Base-by-base conservation (phyloP, 129 eudicot genomes). In the Flaveria bidentis region DNA sequence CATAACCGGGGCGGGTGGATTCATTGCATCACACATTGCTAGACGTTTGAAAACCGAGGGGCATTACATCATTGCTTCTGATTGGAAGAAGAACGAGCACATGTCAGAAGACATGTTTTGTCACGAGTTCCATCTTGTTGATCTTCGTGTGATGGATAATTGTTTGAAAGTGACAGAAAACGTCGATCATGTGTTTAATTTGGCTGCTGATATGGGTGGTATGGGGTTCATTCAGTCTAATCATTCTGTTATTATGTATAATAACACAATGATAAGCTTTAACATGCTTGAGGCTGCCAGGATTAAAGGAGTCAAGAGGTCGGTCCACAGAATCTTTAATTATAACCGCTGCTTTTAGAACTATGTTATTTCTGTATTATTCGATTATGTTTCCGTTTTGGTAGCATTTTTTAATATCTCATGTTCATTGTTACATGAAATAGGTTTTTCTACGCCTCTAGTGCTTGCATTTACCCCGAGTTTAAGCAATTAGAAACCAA, bases 171-270 rank as follows among this genome's bases (percentile, higher is more conserved):
- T 95, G 39, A 95, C 97, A 0, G 80, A 89, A 33, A 90, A 82
- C 16, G 97, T 95, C 56, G 95, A 95, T 81, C 99, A 95, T 81
- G 99, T 91, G 10, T 95, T 95, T 73, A 95, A 95, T 81, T 88
- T 95, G 57, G 99, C 99, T 78, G 99, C 99, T 73, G 97, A 95
- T 84, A 95, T 95, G 99, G 99, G 99, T 71, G 99, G 99, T 25
- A 95, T 95, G 99, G 99, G 99, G 1, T 95, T 95, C 85, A 95
- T 91, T 80, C 99, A 95, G 88, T 95, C 97, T 2, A 95, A 95
- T 79, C 99, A 95, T 84, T 95, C 99, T 2, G 96, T 94, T 72
- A 94, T 94, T 63, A 88, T 94, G 96, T 94, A 94, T 58, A 94
- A 94, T 87, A 94, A 91, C 71, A 94, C 98, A 0, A 94, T 94